Evolutionary conservation across 768 basidiomycete genomes (phyloP).

Genomic region (Dacryopinax spathularia): DNA sequence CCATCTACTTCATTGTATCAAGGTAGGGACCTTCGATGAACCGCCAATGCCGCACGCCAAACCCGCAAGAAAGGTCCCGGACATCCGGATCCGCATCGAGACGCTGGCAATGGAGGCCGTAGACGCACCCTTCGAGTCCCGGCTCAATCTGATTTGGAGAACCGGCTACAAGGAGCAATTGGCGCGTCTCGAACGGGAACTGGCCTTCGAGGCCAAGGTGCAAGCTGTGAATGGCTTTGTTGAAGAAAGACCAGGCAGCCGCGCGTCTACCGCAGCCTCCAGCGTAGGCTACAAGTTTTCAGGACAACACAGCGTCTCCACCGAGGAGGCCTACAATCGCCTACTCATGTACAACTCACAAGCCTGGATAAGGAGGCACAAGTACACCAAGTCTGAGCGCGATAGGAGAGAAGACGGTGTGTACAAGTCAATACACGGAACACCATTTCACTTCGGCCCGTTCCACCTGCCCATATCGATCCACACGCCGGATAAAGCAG

Average conservation of each 20-base stretch:
- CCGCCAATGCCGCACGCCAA: constrained; percentile 56
- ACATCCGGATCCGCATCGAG: constrained; percentile 43
- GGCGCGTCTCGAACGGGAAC: constrained; percentile 56
- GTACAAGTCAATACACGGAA: constrained; percentile 6
- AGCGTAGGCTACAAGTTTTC: constrained; percentile 46
- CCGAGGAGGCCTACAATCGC: constrained; percentile 55
- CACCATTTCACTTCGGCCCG: constrained; percentile 11
- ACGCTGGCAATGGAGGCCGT: constrained; percentile 58
- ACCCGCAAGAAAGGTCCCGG: constrained; percentile 55
- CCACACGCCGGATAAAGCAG: constrained; percentile 21
- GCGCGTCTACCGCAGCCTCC: constrained; percentile 11
- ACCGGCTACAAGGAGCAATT: constrained; percentile 58
- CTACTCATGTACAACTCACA: constrained; percentile 55
- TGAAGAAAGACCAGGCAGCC: constrained; percentile 1
- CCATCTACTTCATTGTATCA: constrained; percentile 48
- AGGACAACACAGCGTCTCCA: constrained; percentile 47
- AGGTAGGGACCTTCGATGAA: constrained; percentile 36
- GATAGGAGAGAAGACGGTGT: constrained; percentile 35
- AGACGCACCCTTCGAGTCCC: constrained; percentile 74
- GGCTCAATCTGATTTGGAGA: constrained; percentile 57
- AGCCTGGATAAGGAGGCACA: constrained; percentile 52
- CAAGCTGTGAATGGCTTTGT: constrained; percentile 34
- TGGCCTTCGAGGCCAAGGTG: constrained; percentile 67
- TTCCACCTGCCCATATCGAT: constrained; percentile 25
- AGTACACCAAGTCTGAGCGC: constrained; percentile 34